phyloP scores from a whole-genome alignment of 371 early-diverging fungal species.

The Batrachochytrium dendrobatidis region DNA sequence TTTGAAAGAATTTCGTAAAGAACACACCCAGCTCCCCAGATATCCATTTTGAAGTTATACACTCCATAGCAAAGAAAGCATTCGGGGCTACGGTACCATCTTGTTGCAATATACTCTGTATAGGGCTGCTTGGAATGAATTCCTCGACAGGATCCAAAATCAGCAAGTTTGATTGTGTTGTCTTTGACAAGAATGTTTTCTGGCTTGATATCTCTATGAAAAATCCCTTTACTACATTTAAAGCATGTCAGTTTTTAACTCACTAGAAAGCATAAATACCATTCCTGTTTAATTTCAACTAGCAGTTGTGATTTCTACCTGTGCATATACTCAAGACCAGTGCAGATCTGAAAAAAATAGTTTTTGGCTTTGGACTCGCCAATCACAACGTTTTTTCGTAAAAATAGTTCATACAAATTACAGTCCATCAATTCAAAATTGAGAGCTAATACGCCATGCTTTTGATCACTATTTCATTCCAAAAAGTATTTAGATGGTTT shows the following conservation, averaged over 20 bases:
- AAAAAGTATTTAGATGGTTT: neutral
- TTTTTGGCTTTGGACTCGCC: conserved; percentile 40
- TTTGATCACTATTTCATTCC: conserved; percentile 37
- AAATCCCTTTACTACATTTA: conserved; percentile 45
- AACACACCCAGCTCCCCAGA: conserved; percentile 62
- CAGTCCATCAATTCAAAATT: conserved; percentile 60
- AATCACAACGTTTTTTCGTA: conserved; percentile 38
- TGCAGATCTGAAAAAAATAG: conserved; percentile 51
- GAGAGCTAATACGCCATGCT: conserved; percentile 48
- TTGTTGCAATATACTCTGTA: conserved; percentile 60
- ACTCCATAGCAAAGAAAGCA: conserved; percentile 49
- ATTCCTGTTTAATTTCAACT: too few species aligned
- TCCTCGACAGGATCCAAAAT: conserved; percentile 63
- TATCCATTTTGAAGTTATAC: conserved; percentile 56
- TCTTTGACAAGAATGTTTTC: conserved; percentile 56
- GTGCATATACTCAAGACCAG: conserved; percentile 55
- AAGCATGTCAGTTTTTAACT: neutral
- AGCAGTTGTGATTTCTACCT: conserved; percentile 25
- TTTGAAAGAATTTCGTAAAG: conserved; percentile 50
- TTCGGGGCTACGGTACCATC: conserved; percentile 63
- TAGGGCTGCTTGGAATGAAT: conserved; percentile 52
- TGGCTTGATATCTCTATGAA: conserved; percentile 67
- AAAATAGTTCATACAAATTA: conserved; percentile 54
- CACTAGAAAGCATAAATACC: neutral
- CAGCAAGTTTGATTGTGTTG: conserved; percentile 51